These are phyloP conservation scores for Bjerkandera adusta DNA, from an alignment of 1,284 basidiomycete species.

Conservation along the genomic window DNA sequence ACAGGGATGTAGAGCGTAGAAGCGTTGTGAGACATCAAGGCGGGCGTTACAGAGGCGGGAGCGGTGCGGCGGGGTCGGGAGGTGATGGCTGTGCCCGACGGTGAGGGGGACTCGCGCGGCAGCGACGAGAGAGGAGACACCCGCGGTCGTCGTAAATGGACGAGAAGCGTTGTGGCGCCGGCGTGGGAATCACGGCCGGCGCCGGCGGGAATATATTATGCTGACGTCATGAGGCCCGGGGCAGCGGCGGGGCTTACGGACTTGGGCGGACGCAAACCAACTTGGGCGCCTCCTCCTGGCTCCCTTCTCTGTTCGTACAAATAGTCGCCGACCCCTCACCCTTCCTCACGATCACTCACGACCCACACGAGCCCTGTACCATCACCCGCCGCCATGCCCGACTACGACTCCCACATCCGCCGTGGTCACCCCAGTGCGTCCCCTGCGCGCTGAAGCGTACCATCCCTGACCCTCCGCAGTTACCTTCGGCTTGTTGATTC, in stretches of 20 bases:
- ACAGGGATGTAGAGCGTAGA: slow-evolving; percentile 53
- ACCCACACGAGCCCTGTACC: slow-evolving; percentile 20
- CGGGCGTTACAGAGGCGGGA: background rate
- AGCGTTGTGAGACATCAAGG: slow-evolving; percentile 10
- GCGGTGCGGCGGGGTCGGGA: background rate
- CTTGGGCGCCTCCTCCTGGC: too few species aligned
- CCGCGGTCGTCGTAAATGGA: background rate
- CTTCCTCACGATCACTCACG: slow-evolving; percentile 12
- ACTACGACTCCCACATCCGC: slow-evolving; percentile 39
- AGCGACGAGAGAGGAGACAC: background rate
- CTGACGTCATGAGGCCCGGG: slow-evolving; percentile 9
- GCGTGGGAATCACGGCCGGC: slow-evolving; percentile 1
- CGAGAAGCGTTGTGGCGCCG: slow-evolving; percentile 7
- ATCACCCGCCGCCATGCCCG: slow-evolving; percentile 30
- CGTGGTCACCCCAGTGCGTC: slow-evolving; percentile 53
- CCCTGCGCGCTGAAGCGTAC: slow-evolving; percentile 5
- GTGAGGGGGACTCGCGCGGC: background rate
- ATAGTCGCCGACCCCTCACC: too few species aligned
- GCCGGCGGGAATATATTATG: background rate
- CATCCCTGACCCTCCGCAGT: slow-evolving; percentile 31
- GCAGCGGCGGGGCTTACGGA: too few species aligned
- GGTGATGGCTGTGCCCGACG: background rate
- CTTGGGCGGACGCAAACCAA: too few species aligned
- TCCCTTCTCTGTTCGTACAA: too few species aligned
- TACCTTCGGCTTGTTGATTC: slow-evolving; percentile 49